These are phyloP conservation scores for Pseudocercospora pini-densiflorae DNA, from an alignment of 2,329 filamentous ascomycete genomes.

Conservation along the genomic window DNA sequence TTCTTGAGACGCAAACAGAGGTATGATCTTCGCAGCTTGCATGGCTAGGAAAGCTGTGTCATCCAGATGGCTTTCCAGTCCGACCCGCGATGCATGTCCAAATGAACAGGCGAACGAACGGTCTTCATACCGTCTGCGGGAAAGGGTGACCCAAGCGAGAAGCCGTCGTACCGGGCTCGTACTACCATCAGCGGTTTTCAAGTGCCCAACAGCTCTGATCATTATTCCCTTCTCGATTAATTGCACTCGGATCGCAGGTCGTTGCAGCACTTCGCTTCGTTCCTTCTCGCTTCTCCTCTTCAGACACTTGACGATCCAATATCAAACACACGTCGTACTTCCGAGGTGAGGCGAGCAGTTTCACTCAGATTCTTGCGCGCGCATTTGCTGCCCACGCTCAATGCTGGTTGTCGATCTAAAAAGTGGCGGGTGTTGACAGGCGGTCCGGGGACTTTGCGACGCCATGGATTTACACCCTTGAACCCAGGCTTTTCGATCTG, in stretches of 20 bases:
- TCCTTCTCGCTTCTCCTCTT: neutral
- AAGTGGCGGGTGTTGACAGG: constrained; percentile 3
- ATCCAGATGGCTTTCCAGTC: too few species aligned
- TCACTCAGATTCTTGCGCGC: too few species aligned
- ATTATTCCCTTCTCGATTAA: neutral
- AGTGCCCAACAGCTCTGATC: neutral
- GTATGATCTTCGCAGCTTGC: too few species aligned
- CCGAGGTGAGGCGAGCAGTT: neutral
- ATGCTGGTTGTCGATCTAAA: neutral
- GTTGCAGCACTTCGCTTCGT: too few species aligned
- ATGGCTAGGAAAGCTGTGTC: too few species aligned
- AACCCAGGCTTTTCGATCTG: neutral
- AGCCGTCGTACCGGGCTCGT: neutral
- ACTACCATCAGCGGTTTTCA: neutral
- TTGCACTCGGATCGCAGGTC: neutral
- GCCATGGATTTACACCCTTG: neutral
- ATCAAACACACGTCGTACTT: neutral
- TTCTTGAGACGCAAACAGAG: too few species aligned
- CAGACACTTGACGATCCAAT: neutral
- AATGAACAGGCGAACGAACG: too few species aligned
- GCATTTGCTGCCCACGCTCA: neutral
- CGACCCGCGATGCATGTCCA: too few species aligned
- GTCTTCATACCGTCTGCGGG: neutral
- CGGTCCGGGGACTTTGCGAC: neutral
- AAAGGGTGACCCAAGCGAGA: neutral